Conservation (phyloP, 306 rosid species). For the Malus fusca region DNA sequence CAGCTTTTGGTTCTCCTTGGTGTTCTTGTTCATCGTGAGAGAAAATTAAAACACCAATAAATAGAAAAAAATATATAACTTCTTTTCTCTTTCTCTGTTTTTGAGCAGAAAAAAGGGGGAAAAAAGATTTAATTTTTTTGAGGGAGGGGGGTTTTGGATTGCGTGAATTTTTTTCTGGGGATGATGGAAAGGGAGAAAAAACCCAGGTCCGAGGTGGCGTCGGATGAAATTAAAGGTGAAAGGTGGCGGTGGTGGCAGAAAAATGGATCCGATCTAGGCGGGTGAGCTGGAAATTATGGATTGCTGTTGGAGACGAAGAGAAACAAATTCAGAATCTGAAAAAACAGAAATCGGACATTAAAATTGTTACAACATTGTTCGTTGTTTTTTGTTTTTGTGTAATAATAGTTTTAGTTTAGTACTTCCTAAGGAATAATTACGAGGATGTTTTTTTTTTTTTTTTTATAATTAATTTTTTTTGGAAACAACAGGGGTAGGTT, state of each 20-base stretch:
- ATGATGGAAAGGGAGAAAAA: slow-evolving; percentile 25
- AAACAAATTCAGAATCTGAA: background rate
- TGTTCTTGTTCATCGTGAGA: background rate
- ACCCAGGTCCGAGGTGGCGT: slow-evolving; percentile 22
- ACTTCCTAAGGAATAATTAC: background rate
- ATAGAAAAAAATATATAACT: background rate
- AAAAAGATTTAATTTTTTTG: background rate
- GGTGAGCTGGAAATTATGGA: slow-evolving; percentile 48
- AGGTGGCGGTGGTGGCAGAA: slow-evolving; percentile 28
- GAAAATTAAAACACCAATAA: background rate
- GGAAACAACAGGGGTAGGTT: background rate
- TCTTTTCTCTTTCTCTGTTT: background rate
- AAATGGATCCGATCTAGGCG: slow-evolving; percentile 66
- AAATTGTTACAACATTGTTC: background rate
- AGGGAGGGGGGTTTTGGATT: slow-evolving; percentile 3
- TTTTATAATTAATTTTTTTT: background rate
- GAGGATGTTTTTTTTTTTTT: background rate
- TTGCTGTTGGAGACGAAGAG: slow-evolving; percentile 16
- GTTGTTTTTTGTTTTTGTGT: background rate
- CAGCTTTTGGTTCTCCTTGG: background rate
- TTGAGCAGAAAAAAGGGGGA: background rate
- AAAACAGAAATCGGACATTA: background rate
- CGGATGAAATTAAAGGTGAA: slow-evolving; percentile 30
- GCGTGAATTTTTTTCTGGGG: slow-evolving; percentile 32
- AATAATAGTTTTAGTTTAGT: background rate